Conservation (phyloP, 257 asterid genomes). For the Agastache rugosa region DNA sequence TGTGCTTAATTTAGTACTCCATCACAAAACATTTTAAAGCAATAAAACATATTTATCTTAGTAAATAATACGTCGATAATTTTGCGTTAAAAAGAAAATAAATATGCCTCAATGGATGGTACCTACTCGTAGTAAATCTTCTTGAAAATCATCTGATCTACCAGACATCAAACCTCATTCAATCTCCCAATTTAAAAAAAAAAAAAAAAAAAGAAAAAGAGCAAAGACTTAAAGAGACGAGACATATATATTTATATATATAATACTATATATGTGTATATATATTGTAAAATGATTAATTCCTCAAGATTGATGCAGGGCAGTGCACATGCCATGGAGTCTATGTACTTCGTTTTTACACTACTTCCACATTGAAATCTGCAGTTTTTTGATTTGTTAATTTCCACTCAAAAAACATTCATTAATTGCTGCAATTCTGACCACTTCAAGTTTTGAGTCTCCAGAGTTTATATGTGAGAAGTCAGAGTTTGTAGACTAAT, state of each 20-base stretch:
- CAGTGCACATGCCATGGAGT: slow-evolving; percentile 42
- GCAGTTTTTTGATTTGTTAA: slow-evolving; percentile 3
- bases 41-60: no score
- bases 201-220: not conserved
- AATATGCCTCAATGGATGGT: no score
- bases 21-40: no score
- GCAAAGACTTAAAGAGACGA: not conserved
- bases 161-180: not conserved
- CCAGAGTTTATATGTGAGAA: slow-evolving; percentile 36
- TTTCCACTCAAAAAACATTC: not conserved
- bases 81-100: no score
- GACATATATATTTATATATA: not conserved
- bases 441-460: slow-evolving; percentile 32
- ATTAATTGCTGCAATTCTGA: slow-evolving; percentile 26
- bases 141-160: not conserved
- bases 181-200: no score
- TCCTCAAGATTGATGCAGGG: slow-evolving; percentile 49
- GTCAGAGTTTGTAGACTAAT: slow-evolving; percentile 42
- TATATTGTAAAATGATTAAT: slow-evolving; percentile 22
- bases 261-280: not conserved
- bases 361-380: slow-evolving; percentile 41
- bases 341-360: slow-evolving; percentile 30
- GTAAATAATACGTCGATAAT: no score
- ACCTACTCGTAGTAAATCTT: not conserved
- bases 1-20: no score